Evolutionary conservation across 2,329 filamentous ascomycete genomes (phyloP), one percentile per base, ranked within the genome.

Genomic region (Thielaviopsis punctulata): DNA sequence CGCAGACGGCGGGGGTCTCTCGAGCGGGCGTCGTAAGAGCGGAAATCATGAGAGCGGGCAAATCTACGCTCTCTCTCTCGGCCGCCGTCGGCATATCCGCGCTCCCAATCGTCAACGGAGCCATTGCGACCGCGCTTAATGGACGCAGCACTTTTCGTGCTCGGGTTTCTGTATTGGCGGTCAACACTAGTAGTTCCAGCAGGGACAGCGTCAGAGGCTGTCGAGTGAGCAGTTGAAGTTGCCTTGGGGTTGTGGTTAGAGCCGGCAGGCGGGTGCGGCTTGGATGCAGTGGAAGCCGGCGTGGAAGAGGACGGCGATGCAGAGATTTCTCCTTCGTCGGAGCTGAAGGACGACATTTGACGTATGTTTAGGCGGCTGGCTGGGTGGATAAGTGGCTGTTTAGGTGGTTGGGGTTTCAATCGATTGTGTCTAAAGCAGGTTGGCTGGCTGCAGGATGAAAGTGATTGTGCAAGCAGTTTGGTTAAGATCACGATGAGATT

Each of bases 121-220:
- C 83, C 79, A 60, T 82, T 78, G 60, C 75, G 75, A 49, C 72
- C 65, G 58, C 84, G 76, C 67, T 89, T 89, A 60, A n/a, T n/a
- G n/a, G 75, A 76, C 64, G 58, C 61, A 63, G 60, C 64, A 68
- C 59, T 67, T 60, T 61, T 66, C 70, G 47, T 69, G 63, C 69
- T 69, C 68, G 68, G 62, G 45, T 76, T 74, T 89, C 87, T 94
- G 84, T 84, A 77, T 76, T 75, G 80, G 79, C 83, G 84, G 86
- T 94, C 85, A 94, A 94, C 82, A 78, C 76, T 80, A 78, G 72
- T 81, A n/a, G n/a, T n/a, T 82, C 80, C 76, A 77, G 81, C 79
- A 75, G 68, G 75, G 76, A 75, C 76, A 73, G 75, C 81, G 79
- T 81, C 43, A 15, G 43, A 39, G 12, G 22, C 22, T 45, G 49